Conservation (phyloP, 2,329 filamentous ascomycete genomes). For the Aureobasidium subglaciale region DNA sequence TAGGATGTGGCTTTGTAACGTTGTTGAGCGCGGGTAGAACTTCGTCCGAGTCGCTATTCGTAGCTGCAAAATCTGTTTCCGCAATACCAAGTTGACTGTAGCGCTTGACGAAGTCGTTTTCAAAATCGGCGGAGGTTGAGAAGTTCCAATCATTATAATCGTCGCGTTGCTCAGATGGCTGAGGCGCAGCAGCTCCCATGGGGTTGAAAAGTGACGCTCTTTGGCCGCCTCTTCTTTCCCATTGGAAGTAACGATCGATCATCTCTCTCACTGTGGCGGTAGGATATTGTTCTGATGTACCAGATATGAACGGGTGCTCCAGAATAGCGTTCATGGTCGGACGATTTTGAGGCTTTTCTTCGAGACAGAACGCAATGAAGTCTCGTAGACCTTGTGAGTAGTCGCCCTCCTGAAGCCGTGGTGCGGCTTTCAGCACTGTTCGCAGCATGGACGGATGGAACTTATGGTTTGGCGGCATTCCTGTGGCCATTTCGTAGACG, state of each 20-base stretch:
- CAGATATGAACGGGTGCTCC: slow-evolving; percentile 60
- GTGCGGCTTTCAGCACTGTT: slow-evolving; percentile 54
- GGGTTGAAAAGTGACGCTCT: slow-evolving; percentile 58
- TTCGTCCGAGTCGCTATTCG: background rate
- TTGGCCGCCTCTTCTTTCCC: slow-evolving; percentile 67
- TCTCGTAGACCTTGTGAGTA: slow-evolving; percentile 64
- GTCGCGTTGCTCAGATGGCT: slow-evolving; percentile 34
- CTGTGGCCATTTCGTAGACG: slow-evolving; percentile 73
- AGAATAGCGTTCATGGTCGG: slow-evolving; percentile 65
- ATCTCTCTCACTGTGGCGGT: slow-evolving; percentile 57
- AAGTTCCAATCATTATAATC: slow-evolving; percentile 57
- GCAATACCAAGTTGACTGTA: slow-evolving; percentile 27
- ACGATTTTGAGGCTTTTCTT: slow-evolving; percentile 59
- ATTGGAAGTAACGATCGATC: slow-evolving; percentile 64
- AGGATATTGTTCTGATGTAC: slow-evolving; percentile 57
- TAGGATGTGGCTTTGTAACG: slow-evolving; percentile 10
- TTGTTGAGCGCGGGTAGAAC: background rate
- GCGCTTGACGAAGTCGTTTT: slow-evolving; percentile 33
- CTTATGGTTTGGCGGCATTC: slow-evolving; percentile 62
- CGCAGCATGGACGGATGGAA: slow-evolving; percentile 48
- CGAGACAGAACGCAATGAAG: slow-evolving; percentile 66
- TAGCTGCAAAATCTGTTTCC: slow-evolving; percentile 20
- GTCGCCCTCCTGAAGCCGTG: slow-evolving; percentile 62
- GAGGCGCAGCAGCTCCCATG: slow-evolving; percentile 51
- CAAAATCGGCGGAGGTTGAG: slow-evolving; percentile 56